Percentiles rank a stretch among this genome's conserved stretches.
These are phyloP conservation scores for Basidiobolus meristosporus DNA, from an alignment of 371 early-diverging fungal genomes.

Conservation along the genomic window DNA sequence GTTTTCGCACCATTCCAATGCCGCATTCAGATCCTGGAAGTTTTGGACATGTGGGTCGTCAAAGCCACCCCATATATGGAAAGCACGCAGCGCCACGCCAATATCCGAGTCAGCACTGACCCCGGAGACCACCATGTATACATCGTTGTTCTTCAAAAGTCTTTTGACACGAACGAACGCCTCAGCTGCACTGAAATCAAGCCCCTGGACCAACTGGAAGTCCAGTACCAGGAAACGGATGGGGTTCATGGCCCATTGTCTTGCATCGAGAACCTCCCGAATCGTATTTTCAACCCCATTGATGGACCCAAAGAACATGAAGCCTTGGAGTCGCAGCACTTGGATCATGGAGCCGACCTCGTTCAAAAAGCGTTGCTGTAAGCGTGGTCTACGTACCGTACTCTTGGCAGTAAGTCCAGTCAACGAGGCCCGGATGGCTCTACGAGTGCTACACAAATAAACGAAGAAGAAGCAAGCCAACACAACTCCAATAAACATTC, in stretches of 20 bases:
- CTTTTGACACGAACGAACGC: constrained; percentile 76
- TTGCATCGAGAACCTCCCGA: constrained; percentile 19
- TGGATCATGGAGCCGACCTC: constrained; percentile 68
- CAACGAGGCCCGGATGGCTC: constrained; percentile 59
- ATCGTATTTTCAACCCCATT: constrained; percentile 64
- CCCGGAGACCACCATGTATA: constrained; percentile 70
- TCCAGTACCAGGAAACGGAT: constrained; percentile 75
- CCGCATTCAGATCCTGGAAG: constrained; percentile 38
- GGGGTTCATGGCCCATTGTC: constrained; percentile 45
- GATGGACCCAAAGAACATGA: constrained; percentile 88
- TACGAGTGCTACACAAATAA: constrained; percentile 54
- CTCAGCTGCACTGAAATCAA: constrained; percentile 89
- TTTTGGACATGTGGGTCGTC: constrained; percentile 4
- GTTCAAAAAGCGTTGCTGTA: constrained; percentile 69
- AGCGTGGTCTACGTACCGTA: constrained; percentile 72
- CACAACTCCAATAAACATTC: constrained; percentile 78
- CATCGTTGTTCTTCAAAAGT: constrained; percentile 37
- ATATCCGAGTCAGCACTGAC: constrained; percentile 38
- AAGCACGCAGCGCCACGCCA: constrained; percentile 44
- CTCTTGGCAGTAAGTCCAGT: constrained; percentile 61
- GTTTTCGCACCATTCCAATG: constrained; percentile 95
- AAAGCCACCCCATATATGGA: constrained; percentile 49
- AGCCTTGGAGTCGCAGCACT: constrained; percentile 76
- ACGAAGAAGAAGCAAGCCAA: constrained; percentile 90
- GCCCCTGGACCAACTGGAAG: constrained; percentile 68